A percentile compares a stretch with the other conserved stretches of the same genome.
Conservation (phyloP, 2,329 filamentous ascomycete genomes). For the Fusarium sp. region DNA sequence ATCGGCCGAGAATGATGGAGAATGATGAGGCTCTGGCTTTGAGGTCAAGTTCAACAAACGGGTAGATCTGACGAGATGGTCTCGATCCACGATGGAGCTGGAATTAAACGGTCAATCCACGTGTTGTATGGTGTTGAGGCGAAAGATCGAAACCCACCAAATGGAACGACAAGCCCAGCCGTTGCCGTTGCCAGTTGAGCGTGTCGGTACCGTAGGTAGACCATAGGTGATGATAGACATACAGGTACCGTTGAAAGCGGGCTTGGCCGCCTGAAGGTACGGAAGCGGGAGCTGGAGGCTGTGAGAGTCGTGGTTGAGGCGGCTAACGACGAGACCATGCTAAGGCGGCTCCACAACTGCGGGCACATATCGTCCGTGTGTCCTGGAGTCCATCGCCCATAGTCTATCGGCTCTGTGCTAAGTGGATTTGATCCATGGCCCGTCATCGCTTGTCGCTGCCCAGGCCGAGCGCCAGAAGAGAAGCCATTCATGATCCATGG, state of each 20-base stretch:
- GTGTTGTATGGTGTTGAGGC: neutral
- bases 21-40: neutral
- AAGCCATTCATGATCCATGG: conserved; percentile 23
- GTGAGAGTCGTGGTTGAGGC: conserved; percentile 25
- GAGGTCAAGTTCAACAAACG: conserved; percentile 3
- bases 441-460: conserved; percentile 1
- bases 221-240: conserved; percentile 3
- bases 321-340: conserved; percentile 22
- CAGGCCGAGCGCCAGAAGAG: conserved; percentile 1
- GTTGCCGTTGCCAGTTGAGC: conserved; percentile 11
- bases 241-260: conserved; percentile 4
- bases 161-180: neutral
- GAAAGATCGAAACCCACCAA: conserved; percentile 4
- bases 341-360: conserved; percentile 12
- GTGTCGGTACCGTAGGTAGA: neutral
- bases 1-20: neutral
- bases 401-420: conserved; percentile 16
- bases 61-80: neutral
- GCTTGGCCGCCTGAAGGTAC: neutral
- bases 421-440: conserved; percentile 5
- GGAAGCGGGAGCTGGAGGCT: conserved; percentile 18
- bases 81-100: neutral
- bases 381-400: conserved; percentile 3
- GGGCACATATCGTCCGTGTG: conserved; percentile 16
- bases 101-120: conserved; percentile 14